These are phyloP conservation scores for Pseudozyma sp. DNA, from an alignment of 1,284 basidiomycete genomes.

Conservation along the genomic window DNA sequence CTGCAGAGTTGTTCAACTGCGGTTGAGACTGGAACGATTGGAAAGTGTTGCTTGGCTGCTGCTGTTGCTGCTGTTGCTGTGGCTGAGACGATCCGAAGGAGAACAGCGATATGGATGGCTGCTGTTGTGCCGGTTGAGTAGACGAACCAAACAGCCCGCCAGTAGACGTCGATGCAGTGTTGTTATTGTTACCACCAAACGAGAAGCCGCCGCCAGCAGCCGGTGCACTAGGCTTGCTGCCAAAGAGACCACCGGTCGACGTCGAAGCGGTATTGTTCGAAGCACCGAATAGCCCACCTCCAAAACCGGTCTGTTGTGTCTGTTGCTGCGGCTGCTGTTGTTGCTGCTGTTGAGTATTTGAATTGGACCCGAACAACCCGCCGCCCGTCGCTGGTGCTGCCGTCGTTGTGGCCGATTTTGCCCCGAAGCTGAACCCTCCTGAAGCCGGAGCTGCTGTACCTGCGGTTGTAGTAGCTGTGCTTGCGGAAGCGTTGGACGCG, in stretches of 20 bases:
- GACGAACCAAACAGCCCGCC: constrained; percentile 28
- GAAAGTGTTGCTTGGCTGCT: constrained; percentile 14
- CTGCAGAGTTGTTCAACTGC: constrained; percentile 14
- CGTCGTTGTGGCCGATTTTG: constrained; percentile 26
- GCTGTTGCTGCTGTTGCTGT: constrained; percentile 28
- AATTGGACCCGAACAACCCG: constrained; percentile 38
- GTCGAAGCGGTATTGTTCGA: constrained; percentile 24
- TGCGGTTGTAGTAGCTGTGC: constrained; percentile 16
- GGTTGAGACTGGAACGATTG: constrained; percentile 22
- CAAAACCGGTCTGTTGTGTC: constrained; percentile 22
- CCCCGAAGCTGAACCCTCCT: constrained; percentile 51
- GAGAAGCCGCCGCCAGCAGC: constrained; percentile 38
- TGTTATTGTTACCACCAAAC: constrained; percentile 36
- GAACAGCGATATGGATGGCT: constrained; percentile 19
- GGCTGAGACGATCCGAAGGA: constrained; percentile 21
- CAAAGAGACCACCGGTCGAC: constrained; percentile 38
- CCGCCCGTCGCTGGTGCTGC: constrained; percentile 31
- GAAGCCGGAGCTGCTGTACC: constrained; percentile 23
- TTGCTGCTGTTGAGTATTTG: constrained; percentile 24
- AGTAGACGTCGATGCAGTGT: constrained; percentile 23
- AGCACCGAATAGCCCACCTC: constrained; percentile 32
- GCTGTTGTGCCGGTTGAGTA: constrained; percentile 19
- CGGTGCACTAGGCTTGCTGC: constrained; percentile 21
- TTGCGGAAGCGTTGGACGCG: constrained; percentile 8
- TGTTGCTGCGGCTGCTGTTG: constrained; percentile 22